Evolutionary conservation across 257 asterid genomes (phyloP), one percentile per base, ranked within the genome.

Genomic region (Capsicum baccatum): DNA sequence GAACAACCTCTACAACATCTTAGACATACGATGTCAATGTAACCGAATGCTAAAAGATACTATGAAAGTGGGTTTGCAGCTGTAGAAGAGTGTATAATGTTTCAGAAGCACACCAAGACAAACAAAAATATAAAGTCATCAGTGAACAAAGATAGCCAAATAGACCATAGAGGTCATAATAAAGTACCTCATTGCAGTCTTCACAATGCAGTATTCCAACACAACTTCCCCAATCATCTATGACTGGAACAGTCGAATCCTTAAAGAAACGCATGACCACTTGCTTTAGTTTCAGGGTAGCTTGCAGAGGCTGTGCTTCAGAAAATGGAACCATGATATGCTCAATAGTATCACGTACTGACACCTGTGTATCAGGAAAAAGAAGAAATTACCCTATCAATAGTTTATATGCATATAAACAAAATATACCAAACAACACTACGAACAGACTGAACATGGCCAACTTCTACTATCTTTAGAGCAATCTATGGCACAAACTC

Each of bases 151-250:
- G 50, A 62, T 13, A 83, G 19, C 62, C 14, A 21, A 58, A 71
- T 11, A 71, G 55, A 19, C 80, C n/a, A 79, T 67, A 63, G 39
- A 70, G 68, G 58, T 26, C 7, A 9, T 50, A 83, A 79, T 59
- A 47, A 9, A 74, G 62, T 90, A 92, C 96, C 92, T 6, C 62
- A 63, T 92, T 60, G 83, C 97, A 92, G 89, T 91, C 97, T 83
- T 91, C 93, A 57, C 93, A 92, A 79, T 92, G 93, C 78, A 92
- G 86, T 87, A 91, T 83, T n/a, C 97, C 97, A 79, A 92, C 90
- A 86, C 96, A 92, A 85, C 92, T 90, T 86, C 96, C 96, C 93
- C 92, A 88, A 79, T 91, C 92, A 85, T 92, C 97, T 87, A 89
- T 78, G 81, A 92, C 83, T 59, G 94, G 97, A 81, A 91, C 93